Evolutionary conservation across 1,139 yeast genomes (phyloP), one percentile per base, ranked within the genome.

Genomic region (Kodamaea derodonti): DNA sequence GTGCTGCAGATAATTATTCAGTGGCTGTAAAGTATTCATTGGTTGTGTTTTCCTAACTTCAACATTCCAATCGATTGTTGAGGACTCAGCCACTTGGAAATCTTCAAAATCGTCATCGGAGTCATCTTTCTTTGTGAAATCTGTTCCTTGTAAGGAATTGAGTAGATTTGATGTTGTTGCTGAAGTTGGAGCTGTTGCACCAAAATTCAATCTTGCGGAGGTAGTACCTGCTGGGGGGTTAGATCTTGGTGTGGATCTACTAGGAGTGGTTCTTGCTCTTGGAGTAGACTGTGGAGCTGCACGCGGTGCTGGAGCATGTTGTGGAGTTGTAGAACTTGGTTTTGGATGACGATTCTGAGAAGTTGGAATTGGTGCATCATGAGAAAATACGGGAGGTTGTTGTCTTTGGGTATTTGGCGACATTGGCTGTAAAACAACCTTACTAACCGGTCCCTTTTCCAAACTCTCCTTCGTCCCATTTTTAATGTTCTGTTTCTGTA

Each of bases 71-170:
- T 56, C 46, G 18, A 54, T 44, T 18, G 33, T n/a, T 10, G 30
- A 2, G 5, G 28, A 24, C 7, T 38, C 40, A 4, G 60, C 61
- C 41, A 50, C 54, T 33, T 60, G 66, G 42, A 60, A 61, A 15
- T 58, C 62, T 32, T 55, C 58, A 36, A 60, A 60, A 13, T 58
- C 66, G 33, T 58, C 64, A 15, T 56, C 62, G 14, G 50, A 58
- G 4, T 46, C 45, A 9, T 25, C 28, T 14, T 22, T 29, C 17
- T 32, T 34, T 26, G 29, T 24, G 12, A 38, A 36, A 30, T 34
- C 51, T 3, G 56, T 48, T 20, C 50, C 46, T 12, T 57, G 43
- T 35, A 60, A 43, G 2, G 56, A 45, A 28, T 45, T 45, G 26
- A 59, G 49, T 14, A 60, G 42, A 20, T 48, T 50, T 15, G 37